Base-by-base conservation (phyloP, 2,329 filamentous ascomycete genomes). In the Talaromyces piceae region DNA sequence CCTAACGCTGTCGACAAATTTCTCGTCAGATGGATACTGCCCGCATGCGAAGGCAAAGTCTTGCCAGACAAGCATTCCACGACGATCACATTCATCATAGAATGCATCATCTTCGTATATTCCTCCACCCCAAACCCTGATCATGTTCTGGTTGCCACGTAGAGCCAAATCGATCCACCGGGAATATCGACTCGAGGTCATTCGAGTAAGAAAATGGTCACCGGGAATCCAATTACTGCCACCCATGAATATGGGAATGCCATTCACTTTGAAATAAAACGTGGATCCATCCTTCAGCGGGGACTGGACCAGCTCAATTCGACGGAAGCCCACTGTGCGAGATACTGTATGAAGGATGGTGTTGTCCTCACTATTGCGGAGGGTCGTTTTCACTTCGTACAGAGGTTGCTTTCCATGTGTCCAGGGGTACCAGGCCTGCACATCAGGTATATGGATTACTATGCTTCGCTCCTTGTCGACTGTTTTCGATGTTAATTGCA, bases 11-110 rank as follows among this genome's bases (percentile, higher is more conserved):
- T 75, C 65, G 33, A 83, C 67, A 49, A 83, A 79, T 12, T 76
- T 73, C 0, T 79, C 73, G 58, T 78, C 78, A 2, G 78, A 75
- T 4, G 86, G 86, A 59, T 85, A 86, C 57, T 80, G 81, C 22
- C 81, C 83, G 59, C 83, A 87, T 13, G 78, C 86, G 62, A 88
- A 88, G 69, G 84, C 79, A 63, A 88, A 88, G 62, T 89, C 86
- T 59, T 88, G 84, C 86, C 86, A 89, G 23, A 88, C 82, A 6
- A 89, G 70, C 22, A 89, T 73, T 6, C 86, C 86, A 3, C 84
- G 67, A 60, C 85, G 79, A 57, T 88, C 85, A 56, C 84, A 88
- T 7, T 81, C 74, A 33, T 84, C 76, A 61, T 86, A 87, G 60
- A 89, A 84, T 8, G 73, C 67, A 48, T 84, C 75, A 46, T 82